Evolutionary conservation across 2,329 filamentous ascomycete genomes (phyloP).

Genomic region (Aciculosporium take): DNA sequence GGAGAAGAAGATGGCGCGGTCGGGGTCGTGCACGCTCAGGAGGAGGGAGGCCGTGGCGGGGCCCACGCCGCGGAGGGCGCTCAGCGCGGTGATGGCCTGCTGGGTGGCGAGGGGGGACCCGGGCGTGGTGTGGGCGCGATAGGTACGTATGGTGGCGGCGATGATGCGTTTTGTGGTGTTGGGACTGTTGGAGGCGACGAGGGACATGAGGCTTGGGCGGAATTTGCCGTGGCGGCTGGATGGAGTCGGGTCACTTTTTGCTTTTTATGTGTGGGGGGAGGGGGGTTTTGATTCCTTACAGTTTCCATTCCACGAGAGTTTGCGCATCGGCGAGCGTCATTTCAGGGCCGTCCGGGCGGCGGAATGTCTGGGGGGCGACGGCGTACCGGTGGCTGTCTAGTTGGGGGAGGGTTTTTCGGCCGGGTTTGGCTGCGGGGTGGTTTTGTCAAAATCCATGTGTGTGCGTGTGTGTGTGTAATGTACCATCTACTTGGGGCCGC

Average conservation of each 20-base stretch:
- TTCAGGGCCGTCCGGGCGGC: conserved; percentile 16
- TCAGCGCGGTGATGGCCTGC: conserved; percentile 14
- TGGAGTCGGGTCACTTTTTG: not conserved
- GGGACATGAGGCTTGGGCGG: conserved; percentile 44
- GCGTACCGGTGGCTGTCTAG: conserved; percentile 48
- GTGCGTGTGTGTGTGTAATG: too few species aligned
- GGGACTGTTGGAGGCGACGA: conserved; percentile 46
- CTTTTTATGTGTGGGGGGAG: conserved; percentile 1
- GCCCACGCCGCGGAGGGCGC: conserved; percentile 54
- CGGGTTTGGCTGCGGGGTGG: conserved; percentile 21
- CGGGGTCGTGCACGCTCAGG: conserved; percentile 48
- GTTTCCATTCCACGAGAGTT: conserved; percentile 54
- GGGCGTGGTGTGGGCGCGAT: conserved; percentile 20
- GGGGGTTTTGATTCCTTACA: conserved; percentile 30
- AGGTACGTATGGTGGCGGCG: conserved; percentile 33
- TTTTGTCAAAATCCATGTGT: too few species aligned
- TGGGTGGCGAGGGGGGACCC: too few species aligned
- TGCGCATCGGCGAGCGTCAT: conserved; percentile 46
- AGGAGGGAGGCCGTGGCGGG: conserved; percentile 67
- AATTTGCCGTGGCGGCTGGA: conserved; percentile 46
- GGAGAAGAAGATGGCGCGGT: conserved; percentile 56
- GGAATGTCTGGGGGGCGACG: conserved; percentile 34
- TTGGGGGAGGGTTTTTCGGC: conserved; percentile 36
- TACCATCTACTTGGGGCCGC: too few species aligned
- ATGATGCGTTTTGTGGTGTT: conserved; percentile 33